Evolutionary conservation across 1,284 basidiomycete genomes (phyloP).

Genomic region (Cystobasidium sp.): DNA sequence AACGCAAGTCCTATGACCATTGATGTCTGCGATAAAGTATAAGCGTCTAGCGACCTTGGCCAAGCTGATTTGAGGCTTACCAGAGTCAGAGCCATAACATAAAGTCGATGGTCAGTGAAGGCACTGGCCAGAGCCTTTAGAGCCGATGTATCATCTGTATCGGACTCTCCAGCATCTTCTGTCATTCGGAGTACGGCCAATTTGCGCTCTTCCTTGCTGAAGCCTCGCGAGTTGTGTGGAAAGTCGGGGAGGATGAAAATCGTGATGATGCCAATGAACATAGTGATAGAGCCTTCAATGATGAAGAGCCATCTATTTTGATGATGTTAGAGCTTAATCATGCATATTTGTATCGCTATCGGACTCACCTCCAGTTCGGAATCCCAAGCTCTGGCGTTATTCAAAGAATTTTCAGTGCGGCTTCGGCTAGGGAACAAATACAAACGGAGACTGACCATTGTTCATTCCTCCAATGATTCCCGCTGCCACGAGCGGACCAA

Average conservation of each 20-base stretch:
- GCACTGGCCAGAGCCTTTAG: conserved; percentile 65
- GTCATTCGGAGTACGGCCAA: conserved; percentile 73
- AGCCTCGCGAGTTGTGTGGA: conserved; percentile 67
- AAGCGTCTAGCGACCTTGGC: conserved; percentile 22
- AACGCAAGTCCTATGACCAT: conserved; percentile 60
- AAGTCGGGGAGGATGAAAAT: conserved; percentile 78
- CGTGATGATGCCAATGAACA: conserved; percentile 66
- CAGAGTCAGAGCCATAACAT: conserved; percentile 64
- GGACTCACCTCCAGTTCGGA: conserved; percentile 65
- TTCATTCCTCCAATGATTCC: conserved; percentile 72
- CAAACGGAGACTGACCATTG: conserved; percentile 55
- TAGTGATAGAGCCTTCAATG: conserved; percentile 56
- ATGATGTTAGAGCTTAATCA: not conserved
- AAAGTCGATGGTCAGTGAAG: conserved; percentile 67
- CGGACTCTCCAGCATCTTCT: conserved; percentile 75
- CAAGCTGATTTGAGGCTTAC: conserved; percentile 17
- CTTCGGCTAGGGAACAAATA: not conserved
- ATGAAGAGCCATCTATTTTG: conserved; percentile 14
- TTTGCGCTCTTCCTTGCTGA: conserved; percentile 65
- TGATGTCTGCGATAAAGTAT: not conserved
- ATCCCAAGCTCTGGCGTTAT: conserved; percentile 62
- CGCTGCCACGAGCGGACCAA: conserved; percentile 72
- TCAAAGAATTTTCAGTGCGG: not conserved
- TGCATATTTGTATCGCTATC: not conserved
- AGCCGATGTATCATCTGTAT: conserved; percentile 64